Evolutionary conservation across 306 rosid genomes (phyloP), one percentile per base, ranked within the genome.

Genomic region (Benincasa hispida): DNA sequence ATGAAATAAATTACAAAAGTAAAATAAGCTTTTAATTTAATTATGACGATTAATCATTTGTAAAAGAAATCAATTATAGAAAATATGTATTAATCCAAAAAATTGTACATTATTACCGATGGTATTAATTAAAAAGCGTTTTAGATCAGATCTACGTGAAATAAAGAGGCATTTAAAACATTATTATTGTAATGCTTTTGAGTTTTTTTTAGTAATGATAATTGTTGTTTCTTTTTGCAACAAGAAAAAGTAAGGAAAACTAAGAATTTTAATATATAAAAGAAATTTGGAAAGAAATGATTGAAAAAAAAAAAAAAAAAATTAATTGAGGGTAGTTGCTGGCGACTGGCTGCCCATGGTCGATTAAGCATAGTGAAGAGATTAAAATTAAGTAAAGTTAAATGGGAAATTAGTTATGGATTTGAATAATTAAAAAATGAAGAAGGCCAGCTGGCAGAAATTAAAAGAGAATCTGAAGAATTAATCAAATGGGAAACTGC

Each of bases 381-480:
- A 67, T 34, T 28, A 28, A 13, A 15, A 70, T 12, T 45, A 17
- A 48, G 35, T 69, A 9, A 63, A 63, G 72, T 3, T 72, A 72
- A 25, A 42, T 45, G 22, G 22, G 2, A 24, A 66, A 66, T 63
- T 63, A 35, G 53, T 66, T 66, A 24, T 27, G 60, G 24, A 18
- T n/a, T 74, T 10, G n/a, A 54, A 10, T 54, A 54, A 10, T 34
- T 39, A 70, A 48, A 45, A 72, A 72, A 72, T 72, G 22, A 13
- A 24, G 78, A 56, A 19, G 13, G 78, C 78, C 78, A 75, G 78
- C 67, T 75, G 22, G 78, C 37, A 27, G 14, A 42, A 37, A n/a
- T 53, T 34, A 35, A 21, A 51, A 74, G 50, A 55, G 67, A 35
- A 75, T 55, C 54, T 55, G 15, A 56, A 35, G 67, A 75, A 75